These are phyloP conservation scores for Primulina tabacum DNA, from an alignment of 257 asterid species.

Conservation along the genomic window DNA sequence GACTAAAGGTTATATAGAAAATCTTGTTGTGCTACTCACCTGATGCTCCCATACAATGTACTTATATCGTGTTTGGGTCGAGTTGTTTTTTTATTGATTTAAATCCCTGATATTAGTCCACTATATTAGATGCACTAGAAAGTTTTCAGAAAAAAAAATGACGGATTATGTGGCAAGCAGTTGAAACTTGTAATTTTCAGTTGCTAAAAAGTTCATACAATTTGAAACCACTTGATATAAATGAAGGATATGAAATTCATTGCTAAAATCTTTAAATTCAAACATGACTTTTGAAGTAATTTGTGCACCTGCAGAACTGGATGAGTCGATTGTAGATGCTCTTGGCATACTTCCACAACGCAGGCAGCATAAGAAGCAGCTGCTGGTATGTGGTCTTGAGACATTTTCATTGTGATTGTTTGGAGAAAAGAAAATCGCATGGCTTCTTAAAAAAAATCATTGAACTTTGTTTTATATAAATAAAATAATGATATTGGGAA, in stretches of 20 bases:
- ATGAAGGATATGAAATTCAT: background rate
- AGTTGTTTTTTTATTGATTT: no score
- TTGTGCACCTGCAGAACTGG: slow-evolving; percentile 62
- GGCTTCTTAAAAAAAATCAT: background rate
- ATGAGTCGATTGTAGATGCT: slow-evolving; percentile 93
- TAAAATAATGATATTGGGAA: background rate
- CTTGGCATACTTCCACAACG: slow-evolving; percentile 97
- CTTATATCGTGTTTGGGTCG: background rate
- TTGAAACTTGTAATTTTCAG: background rate
- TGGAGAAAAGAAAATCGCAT: background rate
- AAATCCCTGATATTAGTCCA: background rate
- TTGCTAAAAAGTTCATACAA: background rate
- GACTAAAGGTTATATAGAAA: slow-evolving; percentile 68
- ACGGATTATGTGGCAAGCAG: background rate
- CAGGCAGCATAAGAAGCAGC: slow-evolving; percentile 86
- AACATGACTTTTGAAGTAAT: slow-evolving; percentile 10
- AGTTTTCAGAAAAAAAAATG: background rate
- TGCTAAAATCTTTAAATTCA: background rate
- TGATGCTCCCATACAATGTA: slow-evolving; percentile 25
- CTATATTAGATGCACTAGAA: background rate
- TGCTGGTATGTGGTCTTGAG: slow-evolving; percentile 61
- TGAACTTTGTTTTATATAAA: background rate
- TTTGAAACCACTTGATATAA: no score
- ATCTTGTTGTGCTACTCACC: slow-evolving; percentile 24
- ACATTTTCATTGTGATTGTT: slow-evolving; percentile 13